phyloP scores from a whole-genome alignment of 225 moss, liverwort and hornwort species.

The Pleurozium schreberi region DNA sequence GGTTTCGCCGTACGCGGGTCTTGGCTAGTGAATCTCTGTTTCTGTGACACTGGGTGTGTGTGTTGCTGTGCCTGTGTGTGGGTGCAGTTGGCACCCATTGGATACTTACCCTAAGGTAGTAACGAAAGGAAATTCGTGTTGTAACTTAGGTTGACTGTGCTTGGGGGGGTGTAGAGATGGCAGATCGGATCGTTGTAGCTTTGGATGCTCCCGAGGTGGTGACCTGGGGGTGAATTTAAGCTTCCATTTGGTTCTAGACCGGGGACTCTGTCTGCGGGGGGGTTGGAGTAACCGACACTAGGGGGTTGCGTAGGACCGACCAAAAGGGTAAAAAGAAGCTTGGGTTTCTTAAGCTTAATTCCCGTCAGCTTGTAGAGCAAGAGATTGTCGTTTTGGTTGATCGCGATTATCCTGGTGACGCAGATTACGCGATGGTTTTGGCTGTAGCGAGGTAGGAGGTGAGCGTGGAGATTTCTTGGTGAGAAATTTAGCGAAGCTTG shows the following conservation, averaged over 20 bases:
- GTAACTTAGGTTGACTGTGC: not conserved
- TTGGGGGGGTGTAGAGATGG: not conserved
- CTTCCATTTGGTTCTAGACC: not conserved
- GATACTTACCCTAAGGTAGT: not conserved
- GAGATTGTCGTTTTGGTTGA: not conserved
- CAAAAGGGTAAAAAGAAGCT: not conserved
- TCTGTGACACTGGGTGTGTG: too few species aligned
- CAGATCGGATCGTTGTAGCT: slow-evolving; percentile 1
- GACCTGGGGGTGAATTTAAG: not conserved
- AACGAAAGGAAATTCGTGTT: not conserved
- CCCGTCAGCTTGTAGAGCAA: not conserved
- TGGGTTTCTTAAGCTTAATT: not conserved
- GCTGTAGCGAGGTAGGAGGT: not conserved
- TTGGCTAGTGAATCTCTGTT: not conserved
- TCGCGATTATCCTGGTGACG: not conserved
- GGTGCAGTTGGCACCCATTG: not conserved
- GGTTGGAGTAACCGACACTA: not conserved
- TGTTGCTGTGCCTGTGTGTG: not conserved
- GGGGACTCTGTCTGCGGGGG: not conserved
- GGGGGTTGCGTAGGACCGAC: not conserved
- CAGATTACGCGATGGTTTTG: not conserved
- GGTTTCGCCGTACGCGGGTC: not conserved
- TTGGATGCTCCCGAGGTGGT: not conserved
- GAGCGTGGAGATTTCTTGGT: not conserved
- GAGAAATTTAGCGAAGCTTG: not conserved